phyloP scores from a whole-genome alignment of 345 rosid species.

The Arabis alpina region DNA sequence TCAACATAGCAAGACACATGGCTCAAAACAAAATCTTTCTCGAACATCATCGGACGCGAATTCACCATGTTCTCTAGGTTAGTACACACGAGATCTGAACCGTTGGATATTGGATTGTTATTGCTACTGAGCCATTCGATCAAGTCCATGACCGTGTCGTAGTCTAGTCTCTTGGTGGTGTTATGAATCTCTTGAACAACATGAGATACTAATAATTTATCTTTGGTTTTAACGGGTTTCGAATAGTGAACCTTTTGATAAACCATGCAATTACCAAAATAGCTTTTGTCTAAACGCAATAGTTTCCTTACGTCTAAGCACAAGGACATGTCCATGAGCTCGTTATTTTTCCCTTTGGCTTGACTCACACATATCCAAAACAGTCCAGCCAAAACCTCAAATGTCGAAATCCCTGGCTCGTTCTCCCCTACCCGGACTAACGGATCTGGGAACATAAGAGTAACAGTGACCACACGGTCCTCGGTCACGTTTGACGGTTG shows the following conservation, averaged over 20 bases:
- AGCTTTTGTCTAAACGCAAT: constrained; percentile 56
- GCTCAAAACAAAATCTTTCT: constrained; percentile 47
- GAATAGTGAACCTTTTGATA: constrained; percentile 45
- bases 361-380: constrained; percentile 64
- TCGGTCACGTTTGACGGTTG: neutral
- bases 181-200: constrained; percentile 50
- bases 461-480: constrained; percentile 43
- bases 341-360: constrained; percentile 46
- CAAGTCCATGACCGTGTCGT: constrained; percentile 55
- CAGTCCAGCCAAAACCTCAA: constrained; percentile 61
- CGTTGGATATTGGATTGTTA: constrained; percentile 36
- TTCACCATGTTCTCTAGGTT: constrained; percentile 49
- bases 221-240: constrained; percentile 17
- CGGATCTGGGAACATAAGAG: constrained; percentile 50
- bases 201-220: constrained; percentile 21
- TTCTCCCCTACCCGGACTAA: constrained; percentile 44
- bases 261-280: constrained; percentile 74
- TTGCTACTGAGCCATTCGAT: constrained; percentile 59
- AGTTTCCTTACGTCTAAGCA: constrained; percentile 58
- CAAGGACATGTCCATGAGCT: constrained; percentile 54
- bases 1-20: constrained; percentile 52
- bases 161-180: constrained; percentile 45
- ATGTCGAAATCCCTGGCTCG: constrained; percentile 37
- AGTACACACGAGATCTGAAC: constrained; percentile 54
- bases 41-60: constrained; percentile 44